These are phyloP conservation scores for Dendrocalamus sinicus DNA, from an alignment of 176 grass and related monocot genomes.

Conservation along the genomic window DNA sequence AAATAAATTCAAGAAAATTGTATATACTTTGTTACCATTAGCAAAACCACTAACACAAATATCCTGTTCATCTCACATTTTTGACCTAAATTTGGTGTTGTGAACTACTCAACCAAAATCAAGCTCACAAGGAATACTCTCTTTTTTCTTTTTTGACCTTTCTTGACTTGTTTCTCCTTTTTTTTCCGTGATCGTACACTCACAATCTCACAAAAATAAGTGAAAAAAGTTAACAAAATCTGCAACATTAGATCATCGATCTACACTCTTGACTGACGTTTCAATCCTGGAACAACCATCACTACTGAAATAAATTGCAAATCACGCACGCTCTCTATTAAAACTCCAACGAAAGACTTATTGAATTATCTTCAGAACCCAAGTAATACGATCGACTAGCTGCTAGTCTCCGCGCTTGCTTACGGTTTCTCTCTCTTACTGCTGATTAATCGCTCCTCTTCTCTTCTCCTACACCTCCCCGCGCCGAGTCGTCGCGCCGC, in stretches of 20 bases:
- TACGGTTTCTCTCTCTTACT: background rate
- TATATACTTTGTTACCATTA: too few relatives aligned
- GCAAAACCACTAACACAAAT: background rate
- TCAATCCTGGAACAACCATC: background rate
- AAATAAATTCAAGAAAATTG: too few relatives aligned
- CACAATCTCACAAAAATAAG: background rate
- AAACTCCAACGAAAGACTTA: background rate
- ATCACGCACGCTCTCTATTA: background rate
- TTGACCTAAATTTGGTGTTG: background rate
- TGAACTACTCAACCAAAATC: background rate
- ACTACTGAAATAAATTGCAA: background rate
- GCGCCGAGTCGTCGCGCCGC: conserved; percentile 23
- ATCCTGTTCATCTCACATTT: background rate
- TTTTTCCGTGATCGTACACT: background rate
- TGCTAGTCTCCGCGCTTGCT: background rate
- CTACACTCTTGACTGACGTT: background rate
- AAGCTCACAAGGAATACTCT: too few relatives aligned
- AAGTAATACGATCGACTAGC: background rate
- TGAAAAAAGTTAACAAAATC: background rate
- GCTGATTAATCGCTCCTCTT: conserved; percentile 33
- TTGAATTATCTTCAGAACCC: background rate
- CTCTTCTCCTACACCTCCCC: conserved; percentile 31
- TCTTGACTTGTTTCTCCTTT: background rate
- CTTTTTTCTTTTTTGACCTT: background rate
- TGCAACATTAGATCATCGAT: conserved; percentile 14